A percentile compares a stretch with the other conserved stretches of the same genome.
phyloP scores from a whole-genome alignment of 2,329 filamentous ascomycete species.

The Eutypa lata region DNA sequence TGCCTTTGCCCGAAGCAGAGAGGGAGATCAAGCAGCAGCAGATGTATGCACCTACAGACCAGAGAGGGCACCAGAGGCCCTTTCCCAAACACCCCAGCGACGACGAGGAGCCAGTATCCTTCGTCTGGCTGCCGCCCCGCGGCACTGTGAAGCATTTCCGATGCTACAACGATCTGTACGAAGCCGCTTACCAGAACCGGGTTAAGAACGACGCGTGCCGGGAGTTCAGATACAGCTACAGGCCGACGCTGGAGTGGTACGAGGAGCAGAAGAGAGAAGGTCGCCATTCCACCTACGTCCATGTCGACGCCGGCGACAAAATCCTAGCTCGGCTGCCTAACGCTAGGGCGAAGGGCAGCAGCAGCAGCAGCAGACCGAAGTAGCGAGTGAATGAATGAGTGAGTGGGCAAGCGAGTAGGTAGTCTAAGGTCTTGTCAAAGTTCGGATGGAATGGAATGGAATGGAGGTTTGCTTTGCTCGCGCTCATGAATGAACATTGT shows the following conservation, averaged over 20 bases:
- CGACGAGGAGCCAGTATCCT: conserved; percentile 26
- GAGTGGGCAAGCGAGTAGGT: not conserved
- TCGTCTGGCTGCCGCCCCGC: conserved; percentile 47
- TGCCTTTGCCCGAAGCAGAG: conserved; percentile 18
- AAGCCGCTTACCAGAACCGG: conserved; percentile 29
- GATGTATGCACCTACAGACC: not conserved
- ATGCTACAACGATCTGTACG: conserved; percentile 44
- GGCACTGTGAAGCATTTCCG: conserved; percentile 23
- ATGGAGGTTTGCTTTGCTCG: too few relatives aligned
- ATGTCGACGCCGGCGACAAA: conserved; percentile 40
- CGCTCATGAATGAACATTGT: too few relatives aligned
- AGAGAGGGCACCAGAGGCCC: conserved; percentile 5
- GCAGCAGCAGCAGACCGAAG: not conserved
- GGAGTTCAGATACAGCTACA: conserved; percentile 38
- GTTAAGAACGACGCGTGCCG: conserved; percentile 10
- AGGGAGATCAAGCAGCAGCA: not conserved
- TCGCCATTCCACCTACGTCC: conserved; percentile 47
- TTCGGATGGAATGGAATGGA: too few relatives aligned
- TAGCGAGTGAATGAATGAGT: too few relatives aligned
- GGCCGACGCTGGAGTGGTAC: conserved; percentile 53
- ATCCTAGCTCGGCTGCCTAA: conserved; percentile 28
- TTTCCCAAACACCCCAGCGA: conserved; percentile 22
- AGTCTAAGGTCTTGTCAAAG: too few relatives aligned
- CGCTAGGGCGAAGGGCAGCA: too few relatives aligned
- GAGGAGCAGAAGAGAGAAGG: conserved; percentile 42